phyloP scores from a whole-genome alignment of 495 filamentous ascomycete genomes.

The Rhizodiscina lignyota region DNA sequence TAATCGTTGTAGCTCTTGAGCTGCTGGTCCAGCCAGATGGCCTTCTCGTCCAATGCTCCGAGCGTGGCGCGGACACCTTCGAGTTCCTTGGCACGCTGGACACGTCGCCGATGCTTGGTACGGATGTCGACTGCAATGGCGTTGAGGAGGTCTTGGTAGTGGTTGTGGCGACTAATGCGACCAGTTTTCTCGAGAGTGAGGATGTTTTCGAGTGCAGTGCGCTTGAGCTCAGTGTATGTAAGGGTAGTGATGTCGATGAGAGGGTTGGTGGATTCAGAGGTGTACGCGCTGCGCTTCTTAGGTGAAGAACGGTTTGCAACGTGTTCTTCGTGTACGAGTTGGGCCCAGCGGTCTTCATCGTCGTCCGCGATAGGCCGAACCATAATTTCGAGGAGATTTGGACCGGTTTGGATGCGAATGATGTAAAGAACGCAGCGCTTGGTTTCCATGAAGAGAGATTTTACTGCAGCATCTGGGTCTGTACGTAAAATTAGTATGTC shows the following conservation, averaged over 20 bases:
- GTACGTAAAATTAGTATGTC: no score
- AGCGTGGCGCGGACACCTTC: conserved; percentile 79
- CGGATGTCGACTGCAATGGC: conserved; percentile 94
- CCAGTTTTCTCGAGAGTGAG: conserved; percentile 70
- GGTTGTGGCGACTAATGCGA: conserved; percentile 76
- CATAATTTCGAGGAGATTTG: conserved; percentile 85
- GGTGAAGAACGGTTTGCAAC: conserved; percentile 23
- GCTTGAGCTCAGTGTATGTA: conserved; percentile 84
- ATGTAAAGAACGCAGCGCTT: conserved; percentile 96
- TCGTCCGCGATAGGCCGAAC: conserved; percentile 74
- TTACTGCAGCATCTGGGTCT: conserved; percentile 83
- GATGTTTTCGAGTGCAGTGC: conserved; percentile 85
- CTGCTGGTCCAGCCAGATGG: conserved; percentile 80
- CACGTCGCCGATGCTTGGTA: conserved; percentile 80
- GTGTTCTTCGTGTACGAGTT: conserved; percentile 71
- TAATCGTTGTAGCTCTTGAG: conserved; percentile 97
- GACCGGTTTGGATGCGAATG: conserved; percentile 86
- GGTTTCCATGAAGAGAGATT: conserved; percentile 91
- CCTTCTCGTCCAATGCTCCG: conserved; percentile 74
- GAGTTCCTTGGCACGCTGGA: conserved; percentile 79
- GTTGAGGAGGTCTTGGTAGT: conserved; percentile 93
- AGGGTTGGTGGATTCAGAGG: conserved; percentile 32
- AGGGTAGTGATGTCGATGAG: conserved; percentile 78
- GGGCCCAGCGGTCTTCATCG: conserved; percentile 78
- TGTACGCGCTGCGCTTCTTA: conserved; percentile 23